A percentile compares a stretch with the other conserved stretches of the same genome.
phyloP scores from a whole-genome alignment of 805 yeast genomes.

The Sungouiozyma ichnusensis region DNA sequence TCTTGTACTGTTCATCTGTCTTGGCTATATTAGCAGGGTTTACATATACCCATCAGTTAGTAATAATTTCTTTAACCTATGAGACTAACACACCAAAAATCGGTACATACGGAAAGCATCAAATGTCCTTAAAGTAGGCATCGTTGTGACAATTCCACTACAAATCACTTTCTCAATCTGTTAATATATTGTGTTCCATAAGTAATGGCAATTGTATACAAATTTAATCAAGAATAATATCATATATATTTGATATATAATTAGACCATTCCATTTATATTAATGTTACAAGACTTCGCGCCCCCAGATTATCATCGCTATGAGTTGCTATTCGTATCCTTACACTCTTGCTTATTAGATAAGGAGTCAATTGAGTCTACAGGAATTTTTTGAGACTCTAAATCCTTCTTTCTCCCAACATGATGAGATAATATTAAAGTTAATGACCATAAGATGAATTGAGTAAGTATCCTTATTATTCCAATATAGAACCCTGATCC shows the following conservation, averaged over 20 bases:
- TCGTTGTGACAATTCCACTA: conserved; percentile 2
- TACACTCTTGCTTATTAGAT: not conserved
- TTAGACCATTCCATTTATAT: too few species aligned
- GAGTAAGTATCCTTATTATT: not conserved
- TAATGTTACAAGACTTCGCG: too few species aligned
- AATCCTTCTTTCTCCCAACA: not conserved
- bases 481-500: not conserved
- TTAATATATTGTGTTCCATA: too few species aligned
- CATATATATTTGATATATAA: too few species aligned
- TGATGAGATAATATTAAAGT: not conserved
- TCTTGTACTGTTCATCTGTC: conserved; percentile 57
- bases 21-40: conserved; percentile 32
- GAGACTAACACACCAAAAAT: not conserved
- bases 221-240: too few species aligned
- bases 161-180: too few species aligned
- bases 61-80: not conserved
- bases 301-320: not conserved
- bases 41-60: not conserved
- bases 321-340: not conserved
- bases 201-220: too few species aligned
- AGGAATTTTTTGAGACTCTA: not conserved
- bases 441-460: not conserved
- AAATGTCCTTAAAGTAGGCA: conserved; percentile 40
- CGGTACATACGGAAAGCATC: conserved; percentile 58
- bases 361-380: not conserved